phyloP scores from a whole-genome alignment of 495 filamentous ascomycete species.

The Endocarpon pusillum region DNA sequence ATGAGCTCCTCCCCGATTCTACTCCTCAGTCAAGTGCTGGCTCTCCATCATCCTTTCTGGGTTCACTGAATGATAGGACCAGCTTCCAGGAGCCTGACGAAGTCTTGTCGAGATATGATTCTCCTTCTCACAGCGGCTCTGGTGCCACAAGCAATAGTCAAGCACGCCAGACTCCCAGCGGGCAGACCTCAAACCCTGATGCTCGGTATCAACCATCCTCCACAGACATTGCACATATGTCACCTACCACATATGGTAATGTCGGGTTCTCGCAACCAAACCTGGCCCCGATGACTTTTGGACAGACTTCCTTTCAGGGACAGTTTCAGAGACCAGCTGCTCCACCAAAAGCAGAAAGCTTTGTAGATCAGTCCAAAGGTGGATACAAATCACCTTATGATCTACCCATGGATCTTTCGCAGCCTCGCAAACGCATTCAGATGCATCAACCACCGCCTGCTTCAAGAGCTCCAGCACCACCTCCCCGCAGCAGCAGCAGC shows the following conservation, averaged over 20 bases:
- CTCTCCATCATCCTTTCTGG: constrained; percentile 20
- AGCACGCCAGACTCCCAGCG: too few relatives aligned
- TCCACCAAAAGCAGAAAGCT: constrained; percentile 45
- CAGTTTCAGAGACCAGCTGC: constrained; percentile 9
- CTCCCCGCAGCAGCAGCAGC: constrained; percentile 44
- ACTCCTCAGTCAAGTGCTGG: too few relatives aligned
- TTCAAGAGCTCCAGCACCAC: constrained; percentile 15
- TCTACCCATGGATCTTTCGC: constrained; percentile 72
- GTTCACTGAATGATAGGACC: too few relatives aligned
- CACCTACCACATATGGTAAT: constrained; percentile 13
- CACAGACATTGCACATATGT: constrained; percentile 20
- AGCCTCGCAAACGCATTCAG: constrained; percentile 40
- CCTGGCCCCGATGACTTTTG: too few relatives aligned
- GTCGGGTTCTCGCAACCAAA: too few relatives aligned
- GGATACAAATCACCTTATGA: constrained; percentile 92
- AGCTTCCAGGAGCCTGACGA: too few relatives aligned
- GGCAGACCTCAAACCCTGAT: constrained; percentile 16
- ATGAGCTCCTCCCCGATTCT: constrained; percentile 2
- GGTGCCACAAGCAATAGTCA: neutral
- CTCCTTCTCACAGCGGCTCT: neutral
- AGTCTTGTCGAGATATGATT: too few relatives aligned
- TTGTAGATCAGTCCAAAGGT: constrained; percentile 71
- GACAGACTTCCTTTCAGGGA: constrained; percentile 4
- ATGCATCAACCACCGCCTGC: constrained; percentile 16
- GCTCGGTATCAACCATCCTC: constrained; percentile 29